Base-by-base conservation (phyloP, 2,329 filamentous ascomycete species). In the Talaromyces verruculosus region DNA sequence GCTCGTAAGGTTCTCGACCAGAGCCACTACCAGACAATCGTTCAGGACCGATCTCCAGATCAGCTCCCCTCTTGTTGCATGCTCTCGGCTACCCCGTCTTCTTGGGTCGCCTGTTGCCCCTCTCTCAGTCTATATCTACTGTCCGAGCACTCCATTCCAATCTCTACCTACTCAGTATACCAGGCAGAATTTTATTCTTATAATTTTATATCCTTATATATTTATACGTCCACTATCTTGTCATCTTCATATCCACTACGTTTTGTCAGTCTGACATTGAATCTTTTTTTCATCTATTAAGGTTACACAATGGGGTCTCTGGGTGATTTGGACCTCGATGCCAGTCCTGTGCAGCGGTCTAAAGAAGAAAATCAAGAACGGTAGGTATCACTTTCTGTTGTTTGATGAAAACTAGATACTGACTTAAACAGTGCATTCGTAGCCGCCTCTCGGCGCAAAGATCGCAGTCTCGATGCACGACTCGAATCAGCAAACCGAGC, bases 401-500 rank as follows among this genome's bases (percentile, higher is more conserved):
- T 35, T 17, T 25, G 2, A 25, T 22, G 7, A 22, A 3, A 22
- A 15, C 7, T 7, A 5, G 22, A 64, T 37, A 66, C 67, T 73
- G 63, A 73, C 65, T 55, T 10, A 5, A 7, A 22, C 72, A 90
- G 93, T 73, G 93, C 93, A 25, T 97, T 96, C 76, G 95, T 97
- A 71, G 93, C 93, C 13, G 93, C 93, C 3, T 97, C 94, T 5
- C 84, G 93, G 69, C 85, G 94, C 69, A 91, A 91, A 71, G 94
- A 97, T 73, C 88, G 93, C 63, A 94, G 90, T 74, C 81, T 97
- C 17, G 93, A 97, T 77, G 93, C 93, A 15, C 88, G 93, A 30
- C 86, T 97, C 19, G 91, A 96, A 75, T 97, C 93, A 2, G 93
- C 94, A 15, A 86, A 88, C 61, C 87, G 91, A 78, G 93, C 93